Percentiles rank a stretch among this genome's conserved stretches.
These are phyloP conservation scores for Geosmithia flava DNA, from an alignment of 2,329 filamentous ascomycete species.

Conservation along the genomic window DNA sequence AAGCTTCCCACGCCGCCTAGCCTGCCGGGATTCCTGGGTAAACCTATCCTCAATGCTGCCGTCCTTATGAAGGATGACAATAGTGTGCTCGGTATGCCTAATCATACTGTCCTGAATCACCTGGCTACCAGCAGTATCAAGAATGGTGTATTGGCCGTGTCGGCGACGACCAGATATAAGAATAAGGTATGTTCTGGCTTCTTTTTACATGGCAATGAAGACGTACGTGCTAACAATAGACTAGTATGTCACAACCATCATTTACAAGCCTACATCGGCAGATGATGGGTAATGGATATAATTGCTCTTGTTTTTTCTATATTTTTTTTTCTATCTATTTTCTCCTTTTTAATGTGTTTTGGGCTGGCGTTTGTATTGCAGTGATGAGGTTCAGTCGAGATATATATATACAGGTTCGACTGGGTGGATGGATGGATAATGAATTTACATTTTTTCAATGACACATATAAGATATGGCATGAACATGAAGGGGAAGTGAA, in stretches of 20 bases:
- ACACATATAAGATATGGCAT: not conserved
- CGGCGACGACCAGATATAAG: slow-evolving; percentile 94
- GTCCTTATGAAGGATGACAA: slow-evolving; percentile 96
- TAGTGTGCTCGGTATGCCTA: slow-evolving; percentile 92
- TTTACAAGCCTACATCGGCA: slow-evolving; percentile 80
- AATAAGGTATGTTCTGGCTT: slow-evolving; percentile 57
- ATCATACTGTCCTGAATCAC: slow-evolving; percentile 94
- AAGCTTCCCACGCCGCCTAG: slow-evolving; percentile 74
- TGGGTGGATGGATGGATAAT: too few species aligned
- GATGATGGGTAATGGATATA: slow-evolving; percentile 24
- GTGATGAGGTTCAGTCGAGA: not conserved
- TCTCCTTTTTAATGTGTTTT: not conserved
- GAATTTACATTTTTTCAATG: not conserved
- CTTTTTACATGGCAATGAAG: not conserved
- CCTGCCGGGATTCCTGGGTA: slow-evolving; percentile 81
- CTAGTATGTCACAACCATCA: slow-evolving; percentile 92
- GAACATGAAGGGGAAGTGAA: not conserved
- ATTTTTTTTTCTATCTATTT: not conserved
- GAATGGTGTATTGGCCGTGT: slow-evolving; percentile 87
- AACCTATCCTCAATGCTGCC: slow-evolving; percentile 85
- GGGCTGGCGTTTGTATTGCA: not conserved
- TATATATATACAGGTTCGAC: not conserved
- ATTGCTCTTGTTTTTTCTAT: not conserved
- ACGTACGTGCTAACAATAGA: not conserved
- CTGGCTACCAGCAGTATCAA: slow-evolving; percentile 97